Base-by-base conservation (phyloP, 2,329 filamentous ascomycete species). In the Rutstroemia sp. region DNA sequence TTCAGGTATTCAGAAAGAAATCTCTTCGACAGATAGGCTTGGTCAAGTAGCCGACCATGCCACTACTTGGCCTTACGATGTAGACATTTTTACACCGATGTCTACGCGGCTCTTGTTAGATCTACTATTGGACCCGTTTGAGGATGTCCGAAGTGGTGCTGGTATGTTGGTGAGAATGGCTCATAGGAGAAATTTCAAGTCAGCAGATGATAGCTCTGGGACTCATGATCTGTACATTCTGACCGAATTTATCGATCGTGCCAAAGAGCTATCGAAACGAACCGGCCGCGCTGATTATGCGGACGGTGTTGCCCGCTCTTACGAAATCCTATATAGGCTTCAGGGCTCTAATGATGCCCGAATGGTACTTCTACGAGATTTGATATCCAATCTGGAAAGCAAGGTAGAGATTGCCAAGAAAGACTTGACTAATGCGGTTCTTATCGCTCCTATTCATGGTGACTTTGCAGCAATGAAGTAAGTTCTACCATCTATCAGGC, bases 261-360 rank as follows among this genome's bases (percentile, higher is more conserved):
- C 83, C 1, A 79, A 86, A 56, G 70, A 72, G 4, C 73, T 81
- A 37, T 85, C 89, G 57, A 77, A 83, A 21, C 76, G 74, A 25
- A 95, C 90, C 4, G 89, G 89, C 21, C 81, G 94, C 59, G 92
- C 91, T 12, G 92, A 97, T 68, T 89, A 96, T 69, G 91, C 92
- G 1, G 92, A 99, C 71, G 92, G 92, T 9, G 85, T 94, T 48
- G 92, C 92, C 37, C 84, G 89, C 53, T 77, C 86, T 2, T 87
- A 86, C 59, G 83, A 88, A 42, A 73, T 95, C 16, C 70, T 90
- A 4, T 89, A 85, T 67, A 75, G 75, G 42, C 81, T 84, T 68
- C 74, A 80, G 14, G 66, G 67, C 17, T 70, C 69, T 1, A 68
- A 72, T n/a, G 66, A 75, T 2, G 69, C 71, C 10, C 76, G 74